Conservation (phyloP, 305 asterid species). For the Plantago coronopus region DNA sequence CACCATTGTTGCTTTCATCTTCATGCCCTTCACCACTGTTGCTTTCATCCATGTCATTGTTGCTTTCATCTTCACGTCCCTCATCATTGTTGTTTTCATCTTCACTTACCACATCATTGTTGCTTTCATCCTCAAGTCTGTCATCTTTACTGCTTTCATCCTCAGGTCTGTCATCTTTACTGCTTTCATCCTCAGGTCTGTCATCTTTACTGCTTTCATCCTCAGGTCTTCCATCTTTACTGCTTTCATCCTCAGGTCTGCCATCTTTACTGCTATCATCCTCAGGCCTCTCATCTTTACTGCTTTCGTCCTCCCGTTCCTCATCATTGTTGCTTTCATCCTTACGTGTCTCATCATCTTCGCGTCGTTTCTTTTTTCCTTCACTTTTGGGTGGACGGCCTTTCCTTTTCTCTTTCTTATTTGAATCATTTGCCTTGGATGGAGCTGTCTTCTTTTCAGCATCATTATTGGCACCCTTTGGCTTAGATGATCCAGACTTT, state of each 20-base stretch:
- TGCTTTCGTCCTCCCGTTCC: too few species aligned
- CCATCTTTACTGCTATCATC: slow-evolving; percentile 1
- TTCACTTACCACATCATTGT: too few species aligned
- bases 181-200: too few species aligned
- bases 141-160: too few species aligned
- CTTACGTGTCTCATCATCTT: slow-evolving; percentile 15
- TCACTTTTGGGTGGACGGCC: slow-evolving; percentile 46
- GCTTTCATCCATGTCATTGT: not conserved
- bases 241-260: too few species aligned
- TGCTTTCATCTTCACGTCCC: not conserved
- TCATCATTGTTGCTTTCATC: too few species aligned
- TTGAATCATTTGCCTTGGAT: slow-evolving; percentile 44
- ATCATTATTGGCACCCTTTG: slow-evolving; percentile 44
- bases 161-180: too few species aligned
- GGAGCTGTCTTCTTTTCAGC: slow-evolving; percentile 43
- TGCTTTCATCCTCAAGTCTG: too few species aligned
- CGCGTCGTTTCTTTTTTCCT: slow-evolving; percentile 33
- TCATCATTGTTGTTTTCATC: too few species aligned
- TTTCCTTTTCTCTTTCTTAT: slow-evolving; percentile 51
- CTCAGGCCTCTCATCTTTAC: not conserved
- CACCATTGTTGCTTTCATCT: too few species aligned
- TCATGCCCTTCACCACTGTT: not conserved
- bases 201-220: too few species aligned
- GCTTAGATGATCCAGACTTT: slow-evolving; percentile 47
- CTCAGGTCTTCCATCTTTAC: too few species aligned